Base-by-base conservation (phyloP, 2,329 filamentous ascomycete species). In the Hansfordia pulvinata region DNA sequence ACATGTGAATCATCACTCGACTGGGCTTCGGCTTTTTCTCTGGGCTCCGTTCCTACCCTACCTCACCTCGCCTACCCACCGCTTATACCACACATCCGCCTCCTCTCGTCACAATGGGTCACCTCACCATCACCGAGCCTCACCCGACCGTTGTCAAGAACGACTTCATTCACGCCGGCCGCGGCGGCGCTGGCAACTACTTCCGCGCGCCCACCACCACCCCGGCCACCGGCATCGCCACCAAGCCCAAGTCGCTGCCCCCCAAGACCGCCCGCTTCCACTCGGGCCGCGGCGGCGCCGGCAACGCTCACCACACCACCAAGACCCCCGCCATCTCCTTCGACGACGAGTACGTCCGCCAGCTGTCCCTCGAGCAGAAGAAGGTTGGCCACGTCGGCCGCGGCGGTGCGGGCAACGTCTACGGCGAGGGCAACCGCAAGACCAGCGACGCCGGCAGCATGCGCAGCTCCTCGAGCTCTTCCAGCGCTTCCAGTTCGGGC, bases 251-350 rank as follows among this genome's bases (percentile, higher is more conserved):
- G 33, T 58, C 62, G 25, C 54, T 52, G 35, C 36, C 60, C 39
- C 38, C 50, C 45, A 41, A 43, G 36, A 35, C 57, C 22, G 49
- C 57, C 32, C 61, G 64, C 53, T 76, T 76, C 60, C 67, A 72
- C 54, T 64, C 64, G 8, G 75, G 75, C 40, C 70, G 75, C 31
- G 75, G 75, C 38, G 74, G 75, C 31, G 73, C 72, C 3, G 75
- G 75, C 42, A 80, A 79, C 54, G 62, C 70, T 35, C 62, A 63
- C 49, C 43, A 54, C 23, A 49, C 60, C 28, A 47, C 53, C 29
- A 56, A 69, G 46, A 61, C 69, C 25, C 60, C 65, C 41, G 62
- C 68, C 39, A 64, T 77, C 51, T 66, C 62, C 32, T 81, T 81
- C 52, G 72, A 77, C 47, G 73, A 77, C 54, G 72, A 77, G 47